Percentiles rank a stretch among this genome's conserved stretches.
phyloP scores from a whole-genome alignment of 1,139 yeast genomes.

The Suhomyces bolitotheri region DNA sequence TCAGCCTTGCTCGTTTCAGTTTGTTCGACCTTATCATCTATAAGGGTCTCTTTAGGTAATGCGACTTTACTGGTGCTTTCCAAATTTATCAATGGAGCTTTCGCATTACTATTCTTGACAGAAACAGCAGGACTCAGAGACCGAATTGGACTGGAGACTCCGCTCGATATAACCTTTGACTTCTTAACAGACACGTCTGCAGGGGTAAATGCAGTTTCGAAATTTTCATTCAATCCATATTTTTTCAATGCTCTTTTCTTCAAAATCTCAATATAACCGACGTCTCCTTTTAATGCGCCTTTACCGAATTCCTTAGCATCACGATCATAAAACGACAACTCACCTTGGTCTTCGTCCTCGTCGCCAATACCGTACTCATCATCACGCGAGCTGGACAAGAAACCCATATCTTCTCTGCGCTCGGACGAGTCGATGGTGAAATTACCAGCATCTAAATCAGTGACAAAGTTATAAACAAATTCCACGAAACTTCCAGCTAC shows the following conservation, averaged over 20 bases:
- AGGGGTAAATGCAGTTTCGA: conserved; percentile 44
- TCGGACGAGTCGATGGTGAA: conserved; percentile 45
- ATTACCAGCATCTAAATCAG: conserved; percentile 56
- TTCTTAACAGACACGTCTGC: conserved; percentile 24
- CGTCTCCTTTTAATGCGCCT: conserved; percentile 35
- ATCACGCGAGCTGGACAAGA: conserved; percentile 25
- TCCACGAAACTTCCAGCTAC: conserved; percentile 58
- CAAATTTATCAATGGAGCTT: conserved; percentile 32
- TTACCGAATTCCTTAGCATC: conserved; percentile 46
- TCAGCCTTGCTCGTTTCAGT: conserved; percentile 13
- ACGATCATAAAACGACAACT: conserved; percentile 36
- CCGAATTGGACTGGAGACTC: conserved; percentile 16
- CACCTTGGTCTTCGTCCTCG: conserved; percentile 44
- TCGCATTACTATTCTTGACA: conserved; percentile 11
- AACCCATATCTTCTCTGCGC: conserved; percentile 25
- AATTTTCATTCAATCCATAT: conserved; percentile 41
- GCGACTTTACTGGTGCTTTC: conserved; percentile 33
- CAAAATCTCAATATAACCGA: conserved; percentile 53
- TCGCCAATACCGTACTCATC: conserved; percentile 53
- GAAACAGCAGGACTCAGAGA: conserved; percentile 15
- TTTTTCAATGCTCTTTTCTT: conserved; percentile 50
- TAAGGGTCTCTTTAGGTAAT: conserved; percentile 47
- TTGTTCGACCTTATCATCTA: conserved; percentile 26
- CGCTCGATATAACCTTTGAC: conserved; percentile 12
- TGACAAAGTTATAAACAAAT: conserved; percentile 48